Evolutionary conservation across 1,284 basidiomycete genomes (phyloP).

Genomic region (Papiliotrema flavescens): DNA sequence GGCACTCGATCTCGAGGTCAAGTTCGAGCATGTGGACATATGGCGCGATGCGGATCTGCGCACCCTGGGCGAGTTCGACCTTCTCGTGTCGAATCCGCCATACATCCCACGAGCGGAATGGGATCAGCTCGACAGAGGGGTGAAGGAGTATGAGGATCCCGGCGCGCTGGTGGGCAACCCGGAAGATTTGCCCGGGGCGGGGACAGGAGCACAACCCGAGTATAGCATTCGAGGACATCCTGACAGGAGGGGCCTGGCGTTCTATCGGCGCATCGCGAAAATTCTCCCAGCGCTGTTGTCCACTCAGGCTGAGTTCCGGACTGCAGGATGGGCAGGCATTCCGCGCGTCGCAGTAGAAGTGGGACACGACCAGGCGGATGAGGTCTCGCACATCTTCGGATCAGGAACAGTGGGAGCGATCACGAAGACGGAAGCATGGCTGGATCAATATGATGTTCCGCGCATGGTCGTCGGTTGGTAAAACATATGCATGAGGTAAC

Average conservation of each 20-base stretch:
- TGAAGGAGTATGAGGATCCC: conserved; percentile 72
- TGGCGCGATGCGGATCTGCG: not conserved
- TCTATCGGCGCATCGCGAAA: conserved; percentile 69
- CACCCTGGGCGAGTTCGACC: conserved; percentile 53
- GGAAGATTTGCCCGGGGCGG: not conserved
- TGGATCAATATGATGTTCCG: conserved; percentile 66
- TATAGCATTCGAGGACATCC: conserved; percentile 7
- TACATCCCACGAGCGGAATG: conserved; percentile 74
- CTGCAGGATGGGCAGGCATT: conserved; percentile 11
- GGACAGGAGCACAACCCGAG: not conserved
- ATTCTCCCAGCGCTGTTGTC: conserved; percentile 55
- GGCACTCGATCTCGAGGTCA: conserved; percentile 13
- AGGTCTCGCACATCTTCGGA: conserved; percentile 60
- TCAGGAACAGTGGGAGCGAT: conserved; percentile 39
- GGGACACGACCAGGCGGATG: conserved; percentile 65
- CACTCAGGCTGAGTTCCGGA: conserved; percentile 48
- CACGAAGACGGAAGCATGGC: conserved; percentile 61
- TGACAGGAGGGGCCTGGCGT: conserved; percentile 60
- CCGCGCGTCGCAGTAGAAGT: conserved; percentile 69
- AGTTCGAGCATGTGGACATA: conserved; percentile 10
- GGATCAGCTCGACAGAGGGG: conserved; percentile 60
- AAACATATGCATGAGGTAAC: not conserved
- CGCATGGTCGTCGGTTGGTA: conserved; percentile 44
- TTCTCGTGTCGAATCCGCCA: conserved; percentile 89
- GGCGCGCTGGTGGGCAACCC: conserved; percentile 74